Conservation (phyloP, 163 green algal genomes). For the Scenedesmus sp. region DNA sequence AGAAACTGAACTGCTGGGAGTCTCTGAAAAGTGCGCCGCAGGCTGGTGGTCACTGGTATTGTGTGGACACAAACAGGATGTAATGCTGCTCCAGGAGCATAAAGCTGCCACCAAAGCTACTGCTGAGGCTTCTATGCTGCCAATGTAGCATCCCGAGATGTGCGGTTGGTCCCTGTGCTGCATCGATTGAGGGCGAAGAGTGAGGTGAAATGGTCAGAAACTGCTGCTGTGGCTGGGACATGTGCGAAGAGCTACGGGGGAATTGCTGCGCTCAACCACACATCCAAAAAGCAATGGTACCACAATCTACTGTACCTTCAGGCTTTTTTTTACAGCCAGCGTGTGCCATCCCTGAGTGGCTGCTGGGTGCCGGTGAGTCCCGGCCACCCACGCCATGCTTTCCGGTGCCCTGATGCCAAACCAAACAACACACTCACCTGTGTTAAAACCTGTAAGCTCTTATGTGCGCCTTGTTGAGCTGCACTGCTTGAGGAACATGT, state of each 20-base stretch:
- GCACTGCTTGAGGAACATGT: not conserved
- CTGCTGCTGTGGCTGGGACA: not conserved
- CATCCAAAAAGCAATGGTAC: not conserved
- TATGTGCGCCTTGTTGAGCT: not conserved
- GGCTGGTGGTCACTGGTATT: not conserved
- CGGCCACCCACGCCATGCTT: not conserved
- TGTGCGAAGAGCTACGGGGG: not conserved
- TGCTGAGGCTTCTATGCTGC: not conserved
- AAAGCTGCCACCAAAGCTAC: not conserved
- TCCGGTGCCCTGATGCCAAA: not conserved
- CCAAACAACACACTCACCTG: not conserved
- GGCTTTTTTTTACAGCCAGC: not conserved
- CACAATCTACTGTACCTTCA: not conserved
- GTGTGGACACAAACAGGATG: constrained; percentile 10
- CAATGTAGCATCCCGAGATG: not conserved
- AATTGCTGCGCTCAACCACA: not conserved
- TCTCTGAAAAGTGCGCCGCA: not conserved
- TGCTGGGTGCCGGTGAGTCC: constrained; percentile 3
- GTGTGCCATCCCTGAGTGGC: not conserved
- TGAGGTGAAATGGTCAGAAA: not conserved
- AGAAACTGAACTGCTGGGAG: not conserved
- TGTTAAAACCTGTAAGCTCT: not conserved
- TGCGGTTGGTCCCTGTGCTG: not conserved
- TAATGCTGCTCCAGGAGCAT: constrained; percentile 13
- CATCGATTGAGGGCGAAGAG: not conserved